Conservation (phyloP, 345 rosid species). For the Tarenaya hassleriana region DNA sequence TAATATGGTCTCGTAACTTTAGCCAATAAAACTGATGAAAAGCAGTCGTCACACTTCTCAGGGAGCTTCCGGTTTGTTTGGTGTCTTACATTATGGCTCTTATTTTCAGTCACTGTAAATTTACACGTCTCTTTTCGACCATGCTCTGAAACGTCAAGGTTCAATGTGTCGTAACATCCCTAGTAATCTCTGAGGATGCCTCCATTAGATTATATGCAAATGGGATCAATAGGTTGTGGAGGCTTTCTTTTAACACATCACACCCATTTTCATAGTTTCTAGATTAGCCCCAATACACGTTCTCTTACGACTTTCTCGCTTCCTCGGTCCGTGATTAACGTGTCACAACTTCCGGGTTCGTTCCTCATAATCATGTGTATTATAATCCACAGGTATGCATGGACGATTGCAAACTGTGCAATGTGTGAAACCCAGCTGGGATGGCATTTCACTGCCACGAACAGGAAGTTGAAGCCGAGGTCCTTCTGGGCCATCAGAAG, state of each 20-base stretch:
- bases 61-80: no score
- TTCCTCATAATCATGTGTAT: background rate
- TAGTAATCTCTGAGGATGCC: no score
- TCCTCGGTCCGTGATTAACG: no score
- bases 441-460: conserved; percentile 82
- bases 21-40: background rate
- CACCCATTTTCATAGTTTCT: background rate
- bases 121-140: no score
- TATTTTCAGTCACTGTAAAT: no score
- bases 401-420: conserved; percentile 58
- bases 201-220: no score
- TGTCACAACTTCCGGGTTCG: background rate
- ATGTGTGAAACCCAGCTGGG: conserved; percentile 63
- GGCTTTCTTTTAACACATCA: conserved; percentile 6
- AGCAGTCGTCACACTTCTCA: background rate
- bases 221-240: background rate
- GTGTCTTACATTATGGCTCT: no score
- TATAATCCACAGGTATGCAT: conserved; percentile 64
- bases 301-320: background rate
- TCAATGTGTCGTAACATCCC: no score
- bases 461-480: conserved; percentile 59
- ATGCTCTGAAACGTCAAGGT: no score
- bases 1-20: background rate
- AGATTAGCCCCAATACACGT: background rate
- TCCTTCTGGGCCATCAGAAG: conserved; percentile 88